Evolutionary conservation across 257 asterid species (phyloP), one percentile per base, ranked within the genome.

Genomic region (Solanum chmielewskii): DNA sequence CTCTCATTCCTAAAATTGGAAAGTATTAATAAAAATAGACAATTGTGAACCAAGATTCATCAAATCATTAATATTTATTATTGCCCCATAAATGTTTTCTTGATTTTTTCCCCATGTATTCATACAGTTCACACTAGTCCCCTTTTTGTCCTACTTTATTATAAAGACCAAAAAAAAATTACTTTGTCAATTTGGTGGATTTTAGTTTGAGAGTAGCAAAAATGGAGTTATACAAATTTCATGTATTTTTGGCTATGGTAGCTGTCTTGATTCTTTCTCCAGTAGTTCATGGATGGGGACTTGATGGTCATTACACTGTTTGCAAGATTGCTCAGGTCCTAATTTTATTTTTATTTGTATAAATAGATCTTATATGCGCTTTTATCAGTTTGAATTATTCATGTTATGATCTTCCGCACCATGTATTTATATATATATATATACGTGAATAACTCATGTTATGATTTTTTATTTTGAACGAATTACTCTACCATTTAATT

Each of bases 301-400:
- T 88, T n/a, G 97, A 94, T 82, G 98, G 99, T 29, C 99, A 96
- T 92, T 91, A 93, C 89, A 92, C 92, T 11, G 90, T 91, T 7
- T 96, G 99, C 86, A 87, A 86, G 78, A 91, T 96, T 76, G 98
- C 99, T 80, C 97, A 95, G 98, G 98, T 95, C 87, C 62, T 39
- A 74, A 9, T 16, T 37, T 74, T 7, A 8, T 14, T 78, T 37
- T 74, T 7, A 8, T 14, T 78, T 37, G 69, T 33, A 33, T 33
- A 33, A 33, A 33, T 33, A 33, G 35, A 33, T 33, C 35, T 33
- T 33, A 33, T 3, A 33, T 33, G 35, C 35, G 35, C 35, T 33
- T 33, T 33, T 3, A 33, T 33, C 35, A 4, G 35, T 33, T 4
- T 33, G 35, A 33, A 33, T 33, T 33, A 33, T 33, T 33, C 35